A percentile compares a stretch with the other conserved stretches of the same genome.
These are phyloP conservation scores for Linum tenue DNA, from an alignment of 345 rosid genomes.

Conservation along the genomic window DNA sequence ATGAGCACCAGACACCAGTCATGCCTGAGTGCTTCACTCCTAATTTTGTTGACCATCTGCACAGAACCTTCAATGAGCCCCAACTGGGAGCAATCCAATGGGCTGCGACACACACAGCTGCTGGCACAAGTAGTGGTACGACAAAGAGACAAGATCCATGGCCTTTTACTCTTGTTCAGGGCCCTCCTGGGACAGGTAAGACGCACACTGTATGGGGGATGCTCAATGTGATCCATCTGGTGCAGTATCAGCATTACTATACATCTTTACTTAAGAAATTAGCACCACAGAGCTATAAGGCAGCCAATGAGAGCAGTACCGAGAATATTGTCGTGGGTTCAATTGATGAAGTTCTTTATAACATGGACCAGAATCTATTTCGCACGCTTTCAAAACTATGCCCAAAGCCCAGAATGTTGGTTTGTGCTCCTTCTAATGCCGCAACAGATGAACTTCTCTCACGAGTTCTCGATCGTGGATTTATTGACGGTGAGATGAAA, in stretches of 20 bases:
- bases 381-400: conserved; percentile 94
- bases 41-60: conserved; percentile 68
- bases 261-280: conserved; percentile 86
- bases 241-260: conserved; percentile 97
- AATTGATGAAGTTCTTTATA: conserved; percentile 97
- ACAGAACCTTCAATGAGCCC: conserved; percentile 75
- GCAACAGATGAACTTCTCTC: conserved; percentile 97
- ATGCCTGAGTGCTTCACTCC: conserved; percentile 95
- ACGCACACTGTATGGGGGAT: conserved; percentile 99
- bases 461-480: conserved; percentile 98
- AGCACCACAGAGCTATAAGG: conserved; percentile 97
- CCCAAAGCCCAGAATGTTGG: conserved; percentile 95
- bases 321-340: conserved; percentile 65
- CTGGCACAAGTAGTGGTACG: conserved; percentile 81
- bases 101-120: conserved; percentile 99
- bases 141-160: conserved; percentile 91
- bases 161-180: conserved; percentile 99
- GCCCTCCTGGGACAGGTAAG: conserved; percentile 99
- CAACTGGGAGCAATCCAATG: conserved; percentile 92
- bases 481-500: conserved; percentile 99
- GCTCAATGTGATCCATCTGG: conserved; percentile 98
- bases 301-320: conserved; percentile 56
- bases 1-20: conserved; percentile 80
- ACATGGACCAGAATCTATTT: conserved; percentile 93
- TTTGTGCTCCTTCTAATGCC: conserved; percentile 99